Percentiles rank a stretch among this genome's conserved stretches.
Conservation (phyloP, 2,329 filamentous ascomycete genomes). For the Penicillium sumatraense region DNA sequence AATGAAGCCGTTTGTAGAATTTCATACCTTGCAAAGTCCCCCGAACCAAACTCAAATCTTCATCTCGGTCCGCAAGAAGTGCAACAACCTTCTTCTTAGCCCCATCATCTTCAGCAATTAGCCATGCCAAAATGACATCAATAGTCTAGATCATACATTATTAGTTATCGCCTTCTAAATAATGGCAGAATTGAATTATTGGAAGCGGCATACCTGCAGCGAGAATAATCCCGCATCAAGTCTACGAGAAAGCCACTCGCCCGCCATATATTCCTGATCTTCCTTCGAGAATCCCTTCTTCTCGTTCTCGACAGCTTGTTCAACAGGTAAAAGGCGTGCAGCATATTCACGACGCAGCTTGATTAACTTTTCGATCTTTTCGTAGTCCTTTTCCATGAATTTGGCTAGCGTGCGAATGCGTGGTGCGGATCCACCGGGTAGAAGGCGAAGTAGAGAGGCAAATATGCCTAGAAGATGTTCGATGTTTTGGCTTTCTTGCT, state of each 20-base stretch:
- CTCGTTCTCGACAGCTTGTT: constrained; percentile 65
- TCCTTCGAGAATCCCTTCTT: constrained; percentile 59
- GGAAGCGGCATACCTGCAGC: constrained; percentile 67
- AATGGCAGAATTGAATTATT: no score
- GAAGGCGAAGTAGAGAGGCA: constrained; percentile 74
- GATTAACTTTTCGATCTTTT: constrained; percentile 76
- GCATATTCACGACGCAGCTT: constrained; percentile 73
- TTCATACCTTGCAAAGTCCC: constrained; percentile 69
- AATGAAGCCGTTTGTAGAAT: no score
- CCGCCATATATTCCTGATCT: constrained; percentile 64
- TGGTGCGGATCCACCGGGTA: constrained; percentile 76
- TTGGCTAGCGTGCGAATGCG: constrained; percentile 88
- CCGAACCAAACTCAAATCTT: constrained; percentile 66
- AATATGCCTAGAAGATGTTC: constrained; percentile 89
- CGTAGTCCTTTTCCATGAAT: constrained; percentile 93
- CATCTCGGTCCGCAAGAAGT: constrained; percentile 70
- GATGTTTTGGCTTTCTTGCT: constrained; percentile 66
- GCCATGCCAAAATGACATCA: constrained; percentile 86
- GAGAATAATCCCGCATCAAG: constrained; percentile 85
- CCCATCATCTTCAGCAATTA: constrained; percentile 84
- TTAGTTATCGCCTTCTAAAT: no score
- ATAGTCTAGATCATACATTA: constrained; percentile 49
- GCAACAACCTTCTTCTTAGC: constrained; percentile 68
- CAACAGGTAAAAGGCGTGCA: constrained; percentile 64
- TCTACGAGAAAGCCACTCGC: constrained; percentile 74